Evolutionary conservation across 805 yeast genomes (phyloP).

Genomic region (Saccharomycopsis sp.): DNA sequence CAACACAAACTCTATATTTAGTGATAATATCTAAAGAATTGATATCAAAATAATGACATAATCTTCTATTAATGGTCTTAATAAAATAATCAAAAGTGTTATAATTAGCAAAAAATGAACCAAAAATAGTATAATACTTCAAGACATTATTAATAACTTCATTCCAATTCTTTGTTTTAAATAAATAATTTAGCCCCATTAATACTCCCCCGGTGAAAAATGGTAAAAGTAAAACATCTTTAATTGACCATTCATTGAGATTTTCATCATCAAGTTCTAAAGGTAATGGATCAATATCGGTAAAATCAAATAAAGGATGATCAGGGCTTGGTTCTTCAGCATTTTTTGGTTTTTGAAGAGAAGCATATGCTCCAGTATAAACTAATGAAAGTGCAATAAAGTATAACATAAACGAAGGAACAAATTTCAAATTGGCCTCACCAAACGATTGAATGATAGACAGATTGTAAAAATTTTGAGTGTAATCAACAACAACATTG

Average conservation of each 20-base stretch:
- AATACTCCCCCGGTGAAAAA: conserved; percentile 32
- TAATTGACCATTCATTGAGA: conserved; percentile 1
- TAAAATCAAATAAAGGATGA: conserved; percentile 33
- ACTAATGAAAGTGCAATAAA: conserved; percentile 24
- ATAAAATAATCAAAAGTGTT: conserved; percentile 23
- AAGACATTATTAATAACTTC: no score
- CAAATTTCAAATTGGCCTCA: neutral
- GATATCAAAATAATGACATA: conserved; percentile 22
- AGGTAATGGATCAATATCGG: conserved; percentile 27
- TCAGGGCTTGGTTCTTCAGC: conserved; percentile 24
- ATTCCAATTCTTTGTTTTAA: conserved; percentile 27
- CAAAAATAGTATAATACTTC: conserved; percentile 28
- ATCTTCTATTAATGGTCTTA: conserved; percentile 23
- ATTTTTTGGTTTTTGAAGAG: conserved; percentile 21
- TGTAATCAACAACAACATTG: no score
- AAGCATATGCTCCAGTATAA: conserved; percentile 27
- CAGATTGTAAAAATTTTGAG: no score
- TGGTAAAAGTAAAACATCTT: conserved; percentile 30
- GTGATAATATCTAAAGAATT: conserved; percentile 24
- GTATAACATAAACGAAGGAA: conserved; percentile 9
- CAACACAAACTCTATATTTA: conserved; percentile 33
- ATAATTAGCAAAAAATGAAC: conserved; percentile 27
- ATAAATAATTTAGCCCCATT: conserved; percentile 27
- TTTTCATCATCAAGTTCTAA: conserved; percentile 16
- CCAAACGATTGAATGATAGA: no score